Conservation (phyloP, 2,329 filamentous ascomycete species). For the Magnaporthales sp. region DNA sequence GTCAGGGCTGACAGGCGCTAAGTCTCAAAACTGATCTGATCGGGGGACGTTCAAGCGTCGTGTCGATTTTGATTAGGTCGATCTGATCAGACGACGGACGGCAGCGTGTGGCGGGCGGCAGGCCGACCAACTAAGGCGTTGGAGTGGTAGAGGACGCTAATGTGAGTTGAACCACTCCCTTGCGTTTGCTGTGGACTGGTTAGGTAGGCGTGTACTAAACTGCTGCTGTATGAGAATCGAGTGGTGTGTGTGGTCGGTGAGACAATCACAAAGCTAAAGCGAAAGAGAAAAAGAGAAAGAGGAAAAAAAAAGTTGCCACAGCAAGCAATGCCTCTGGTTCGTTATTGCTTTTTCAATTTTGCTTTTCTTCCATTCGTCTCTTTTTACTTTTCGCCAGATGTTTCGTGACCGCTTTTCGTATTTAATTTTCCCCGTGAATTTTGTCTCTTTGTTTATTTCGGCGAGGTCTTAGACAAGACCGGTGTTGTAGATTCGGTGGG, state of each 20-base stretch:
- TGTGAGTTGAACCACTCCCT: neutral
- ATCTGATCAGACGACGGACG: constrained; percentile 6
- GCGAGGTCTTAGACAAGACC: neutral
- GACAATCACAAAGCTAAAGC: neutral
- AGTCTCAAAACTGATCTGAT: neutral
- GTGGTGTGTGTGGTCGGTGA: neutral
- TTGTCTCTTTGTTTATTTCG: neutral
- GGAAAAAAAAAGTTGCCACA: neutral
- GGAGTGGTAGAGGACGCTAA: neutral
- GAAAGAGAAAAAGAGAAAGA: neutral
- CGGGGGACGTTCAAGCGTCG: neutral
- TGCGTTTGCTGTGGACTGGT: neutral
- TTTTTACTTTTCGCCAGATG: neutral
- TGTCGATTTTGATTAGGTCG: constrained; percentile 6
- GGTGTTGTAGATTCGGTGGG: neutral
- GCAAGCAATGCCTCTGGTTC: neutral
- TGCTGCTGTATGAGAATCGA: neutral
- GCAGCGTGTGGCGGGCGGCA: constrained; percentile 2
- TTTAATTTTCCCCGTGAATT: neutral
- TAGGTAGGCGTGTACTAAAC: neutral
- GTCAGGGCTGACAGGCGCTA: neutral
- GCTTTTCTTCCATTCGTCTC: neutral
- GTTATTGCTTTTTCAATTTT: neutral
- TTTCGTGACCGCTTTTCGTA: neutral
- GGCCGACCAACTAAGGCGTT: neutral